Base-by-base conservation (phyloP, 2,329 filamentous ascomycete species). In the Pestalotiopsis sp. region DNA sequence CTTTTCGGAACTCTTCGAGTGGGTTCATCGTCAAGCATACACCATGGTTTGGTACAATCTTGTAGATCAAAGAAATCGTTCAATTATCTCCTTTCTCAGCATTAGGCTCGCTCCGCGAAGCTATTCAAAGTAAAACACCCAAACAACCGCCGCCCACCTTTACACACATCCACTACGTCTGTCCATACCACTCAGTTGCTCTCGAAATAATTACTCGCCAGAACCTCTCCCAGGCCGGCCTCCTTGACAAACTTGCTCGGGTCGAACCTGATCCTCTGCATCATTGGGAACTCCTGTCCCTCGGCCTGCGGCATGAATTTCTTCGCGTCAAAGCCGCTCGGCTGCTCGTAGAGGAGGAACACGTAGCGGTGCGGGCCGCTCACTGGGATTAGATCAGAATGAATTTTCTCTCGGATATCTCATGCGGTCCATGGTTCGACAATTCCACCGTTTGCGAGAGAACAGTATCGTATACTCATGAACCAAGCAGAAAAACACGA, bases 291-390 rank as follows among this genome's bases (percentile, higher is more conserved):
- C 31, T 62, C 59, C 31, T 41, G 13, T 4, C 59, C 59, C n/a
- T 36, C 59, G 25, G 27, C 36, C 59, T 62, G 59, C 59, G 59
- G 59, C 17, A 12, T 62, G 31, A 62, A 62, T 20, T 62, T 62
- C 31, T 62, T 62, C 13, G 59, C 59, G 36, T 62, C 59, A 20
- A 62, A 62, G 14, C 25, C 59, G n/a, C 25, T n/a, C 25, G 59
- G 59, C 31, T 62, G 59, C 36, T 62, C 59, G 27, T 62, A 62
- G 13, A 62, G 31, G 6, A 62, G 17, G 59, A 62, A 62, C 31
- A 62, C 59, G 20, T 62, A 62, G 27, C 59, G 59, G 20, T 62
- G 59, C 12, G 59, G 59, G n/a, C 59, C 59, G 59, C 59, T 62
- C 59, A 62, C 45, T 52, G 3, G 45, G 45, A 52, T 52, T 9